Base-by-base conservation (phyloP, 805 yeast genomes). In the Candida railenensis region DNA sequence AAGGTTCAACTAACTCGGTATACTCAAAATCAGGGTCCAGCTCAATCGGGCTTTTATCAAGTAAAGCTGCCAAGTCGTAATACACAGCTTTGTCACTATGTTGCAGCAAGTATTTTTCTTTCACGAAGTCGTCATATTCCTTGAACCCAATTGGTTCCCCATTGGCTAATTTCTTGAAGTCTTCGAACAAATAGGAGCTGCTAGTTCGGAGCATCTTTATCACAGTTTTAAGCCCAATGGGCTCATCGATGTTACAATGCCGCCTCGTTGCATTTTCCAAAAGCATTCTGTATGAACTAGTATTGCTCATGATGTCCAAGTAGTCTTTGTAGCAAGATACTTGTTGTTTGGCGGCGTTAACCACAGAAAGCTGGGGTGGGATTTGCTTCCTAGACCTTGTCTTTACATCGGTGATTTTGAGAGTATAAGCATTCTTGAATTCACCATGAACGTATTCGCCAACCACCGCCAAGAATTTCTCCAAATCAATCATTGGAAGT, bases 301-400 rank as follows among this genome's bases (percentile, higher is more conserved):
- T 38, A 2, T 59, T 52, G 7, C 63, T 46, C 30, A 82, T 52
- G 2, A 62, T 48, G 18, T 69, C 75, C 4, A 83, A 52, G 43
- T 86, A 71, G 37, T 69, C 61, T 18, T 79, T 66, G 58, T 87
- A 87, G 51, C 81, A 76, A 63, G 73, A 72, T 3, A 83, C 81
- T 64, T 87, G 94, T n/a, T 73, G 48, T 54, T 76, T 74, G 1
- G 87, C 75, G 4, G 77, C 68, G 3, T 63, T 56, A 12, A 79
- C 48, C 0, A 82, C 84, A 11, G 79, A 71, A 1, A 61, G 54
- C 50, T 81, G 85, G 0, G 52, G 41, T 0, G 91, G 90, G 1
- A 77, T 48, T 1, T 51, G 53, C 36, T 64, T 67, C 37, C 54
- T 55, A 0, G 67, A 56, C 45, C 91, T 67, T 1, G 91, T 85